Percentiles rank a stretch among this genome's conserved stretches.
Evolutionary conservation across 2,329 filamentous ascomycete genomes (phyloP).

Genomic region (Falciphora oryzae): DNA sequence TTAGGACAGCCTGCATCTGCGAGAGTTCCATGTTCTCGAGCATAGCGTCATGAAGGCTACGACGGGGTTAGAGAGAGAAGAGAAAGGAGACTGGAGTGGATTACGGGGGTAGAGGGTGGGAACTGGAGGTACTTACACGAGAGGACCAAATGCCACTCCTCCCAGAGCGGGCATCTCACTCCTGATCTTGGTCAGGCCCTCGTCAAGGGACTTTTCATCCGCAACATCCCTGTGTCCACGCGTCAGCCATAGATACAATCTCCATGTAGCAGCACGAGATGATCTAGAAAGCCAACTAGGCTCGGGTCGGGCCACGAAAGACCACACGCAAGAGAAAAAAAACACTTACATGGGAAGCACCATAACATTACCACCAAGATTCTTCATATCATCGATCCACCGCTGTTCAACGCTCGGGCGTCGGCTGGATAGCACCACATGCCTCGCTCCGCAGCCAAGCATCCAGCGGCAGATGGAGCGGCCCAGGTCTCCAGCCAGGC

Average conservation of each 20-base stretch:
- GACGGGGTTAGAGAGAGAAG: too few species aligned
- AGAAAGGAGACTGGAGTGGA: slow-evolving; percentile 14
- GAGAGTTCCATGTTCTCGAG: slow-evolving; percentile 14
- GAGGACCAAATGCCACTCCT: too few species aligned
- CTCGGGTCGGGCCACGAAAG: too few species aligned
- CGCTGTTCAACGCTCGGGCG: not conserved
- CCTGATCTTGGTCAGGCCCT: not conserved
- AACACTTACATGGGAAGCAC: not conserved
- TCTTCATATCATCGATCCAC: not conserved
- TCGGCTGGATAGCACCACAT: slow-evolving; percentile 1
- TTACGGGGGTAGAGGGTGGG: slow-evolving; percentile 6
- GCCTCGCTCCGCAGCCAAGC: not conserved
- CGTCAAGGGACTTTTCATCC: not conserved
- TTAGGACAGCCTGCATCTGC: slow-evolving; percentile 14
- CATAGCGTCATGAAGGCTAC: slow-evolving; percentile 12
- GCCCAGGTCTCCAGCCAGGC: not conserved
- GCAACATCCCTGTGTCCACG: not conserved
- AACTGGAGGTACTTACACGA: not conserved
- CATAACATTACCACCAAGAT: not conserved
- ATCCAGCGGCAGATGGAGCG: slow-evolving; percentile 4
- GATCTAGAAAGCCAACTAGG: not conserved
- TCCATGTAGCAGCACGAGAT: not conserved
- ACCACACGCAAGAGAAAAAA: not conserved
- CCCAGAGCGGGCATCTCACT: too few species aligned
- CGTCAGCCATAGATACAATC: not conserved